These are phyloP conservation scores for Cutaneotrichosporon sp. DNA, from an alignment of 1,284 basidiomycete genomes.

Conservation along the genomic window DNA sequence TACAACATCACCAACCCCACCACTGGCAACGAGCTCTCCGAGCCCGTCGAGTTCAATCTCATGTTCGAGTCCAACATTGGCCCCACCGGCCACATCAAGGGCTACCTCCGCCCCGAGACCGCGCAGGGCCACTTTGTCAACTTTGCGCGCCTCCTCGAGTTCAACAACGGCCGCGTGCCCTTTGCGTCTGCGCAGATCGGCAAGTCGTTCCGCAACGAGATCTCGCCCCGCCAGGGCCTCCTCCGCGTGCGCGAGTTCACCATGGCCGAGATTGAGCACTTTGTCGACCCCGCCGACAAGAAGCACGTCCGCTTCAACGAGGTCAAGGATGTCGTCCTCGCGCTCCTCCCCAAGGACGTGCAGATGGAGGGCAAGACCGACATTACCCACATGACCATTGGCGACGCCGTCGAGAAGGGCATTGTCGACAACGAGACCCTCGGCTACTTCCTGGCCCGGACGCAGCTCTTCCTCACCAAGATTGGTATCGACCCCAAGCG, in stretches of 20 bases:
- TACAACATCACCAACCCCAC: constrained; percentile 87
- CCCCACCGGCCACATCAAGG: constrained; percentile 95
- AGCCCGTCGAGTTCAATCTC: constrained; percentile 96
- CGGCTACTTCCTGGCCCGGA: constrained; percentile 94
- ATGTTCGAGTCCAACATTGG: constrained; percentile 99
- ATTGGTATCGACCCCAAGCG: constrained; percentile 88
- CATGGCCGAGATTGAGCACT: constrained; percentile 99
- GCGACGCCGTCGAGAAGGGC: constrained; percentile 81
- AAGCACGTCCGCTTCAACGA: constrained; percentile 80
- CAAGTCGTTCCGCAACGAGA: constrained; percentile 96
- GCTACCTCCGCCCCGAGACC: constrained; percentile 95
- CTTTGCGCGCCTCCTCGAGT: constrained; percentile 94
- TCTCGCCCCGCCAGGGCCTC: constrained; percentile 92
- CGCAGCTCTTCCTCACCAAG: constrained; percentile 85
- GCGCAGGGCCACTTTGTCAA: constrained; percentile 99
- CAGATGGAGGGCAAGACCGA: constrained; percentile 76
- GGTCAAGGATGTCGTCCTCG: constrained; percentile 72
- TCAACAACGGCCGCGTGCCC: constrained; percentile 94
- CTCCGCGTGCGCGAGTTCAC: constrained; percentile 98
- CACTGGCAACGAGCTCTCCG: constrained; percentile 86
- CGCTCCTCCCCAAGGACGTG: constrained; percentile 78
- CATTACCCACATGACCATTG: constrained; percentile 70
- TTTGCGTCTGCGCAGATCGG: constrained; percentile 98
- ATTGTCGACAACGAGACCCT: constrained; percentile 96
- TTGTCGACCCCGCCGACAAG: constrained; percentile 94